Conservation (phyloP, 352 stramenopile genomes). For the Phytophthora melonis region DNA sequence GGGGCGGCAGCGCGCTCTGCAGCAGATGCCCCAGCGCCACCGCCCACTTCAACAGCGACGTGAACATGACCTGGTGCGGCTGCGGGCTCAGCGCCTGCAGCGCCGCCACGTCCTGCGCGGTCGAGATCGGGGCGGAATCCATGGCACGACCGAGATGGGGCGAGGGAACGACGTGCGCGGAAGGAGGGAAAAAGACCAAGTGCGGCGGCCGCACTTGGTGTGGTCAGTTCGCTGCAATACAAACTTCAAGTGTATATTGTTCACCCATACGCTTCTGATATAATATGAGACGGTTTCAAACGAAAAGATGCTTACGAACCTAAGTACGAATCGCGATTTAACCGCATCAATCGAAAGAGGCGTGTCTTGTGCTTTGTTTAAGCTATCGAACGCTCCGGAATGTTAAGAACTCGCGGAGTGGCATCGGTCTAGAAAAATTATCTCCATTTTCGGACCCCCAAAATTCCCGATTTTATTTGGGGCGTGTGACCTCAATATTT, state of each 20-base stretch:
- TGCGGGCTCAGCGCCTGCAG: neutral
- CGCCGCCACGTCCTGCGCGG: neutral
- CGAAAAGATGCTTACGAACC: no score
- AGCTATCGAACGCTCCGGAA: no score
- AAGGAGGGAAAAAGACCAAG: neutral
- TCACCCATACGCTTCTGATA: no score
- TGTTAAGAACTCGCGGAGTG: no score
- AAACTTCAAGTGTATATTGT: neutral
- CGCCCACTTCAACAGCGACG: neutral
- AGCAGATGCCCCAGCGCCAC: neutral
- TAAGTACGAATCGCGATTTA: no score
- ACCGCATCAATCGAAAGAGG: no score
- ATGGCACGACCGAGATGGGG: neutral
- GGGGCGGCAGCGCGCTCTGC: neutral
- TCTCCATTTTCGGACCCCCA: no score
- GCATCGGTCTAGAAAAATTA: no score
- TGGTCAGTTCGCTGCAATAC: neutral
- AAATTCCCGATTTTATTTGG: no score
- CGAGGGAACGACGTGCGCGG: neutral
- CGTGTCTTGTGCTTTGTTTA: no score
- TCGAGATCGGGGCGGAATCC: neutral
- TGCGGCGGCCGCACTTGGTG: neutral
- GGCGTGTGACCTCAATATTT: no score
- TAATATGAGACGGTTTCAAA: no score
- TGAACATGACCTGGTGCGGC: slow-evolving; percentile 9